Evolutionary conservation across 208 protist genomes (phyloP), one percentile per base, ranked within the genome.

Genomic region (Leishmania tropica): DNA sequence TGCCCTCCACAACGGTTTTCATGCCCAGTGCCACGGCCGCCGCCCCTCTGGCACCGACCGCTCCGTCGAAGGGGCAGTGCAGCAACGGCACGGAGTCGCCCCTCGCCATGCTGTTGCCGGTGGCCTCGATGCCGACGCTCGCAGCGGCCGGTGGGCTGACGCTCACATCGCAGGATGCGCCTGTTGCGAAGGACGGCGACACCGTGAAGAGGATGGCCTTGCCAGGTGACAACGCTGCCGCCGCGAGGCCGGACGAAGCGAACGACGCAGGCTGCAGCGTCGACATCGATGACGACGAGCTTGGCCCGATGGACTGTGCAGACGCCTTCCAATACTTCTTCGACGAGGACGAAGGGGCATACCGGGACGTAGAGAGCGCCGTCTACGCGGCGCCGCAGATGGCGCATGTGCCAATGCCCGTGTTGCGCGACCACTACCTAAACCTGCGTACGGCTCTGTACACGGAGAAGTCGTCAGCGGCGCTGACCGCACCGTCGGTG

Each of bases 291-390:
- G 84, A 75, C 13, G 68, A 60, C 65, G 84, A 83, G 56, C 56
- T 92, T 45, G 85, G 85, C 24, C 81, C 89, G 19, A 86, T 92
- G 85, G 89, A 92, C 85, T 92, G 89, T 60, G 89, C 85, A 0
- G 89, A 92, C 48, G 89, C 89, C 24, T 88, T 84, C 37, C 67
- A 83, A 48, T 90, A 90, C 83, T 92, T 80, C 75, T 87, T 81
- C 75, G 68, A 80, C 24, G 47, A 60, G 1, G 81, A 83, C 37
- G 76, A 68, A 35, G 58, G n/a, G 13, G 78, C 70, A 31, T 89
- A 88, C 75, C 10, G 65, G 24, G 53, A 81, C 21, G 56, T 80
- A 35, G 89, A 92, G 71, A 92, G 89, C 53, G 72, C 75, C 19
- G 68, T 83, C 24, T 89, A 85, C 68, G 80, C 78, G 8, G 81